phyloP scores from a whole-genome alignment of 2,329 filamentous ascomycete genomes.

The Teratosphaeria nubilosa region DNA sequence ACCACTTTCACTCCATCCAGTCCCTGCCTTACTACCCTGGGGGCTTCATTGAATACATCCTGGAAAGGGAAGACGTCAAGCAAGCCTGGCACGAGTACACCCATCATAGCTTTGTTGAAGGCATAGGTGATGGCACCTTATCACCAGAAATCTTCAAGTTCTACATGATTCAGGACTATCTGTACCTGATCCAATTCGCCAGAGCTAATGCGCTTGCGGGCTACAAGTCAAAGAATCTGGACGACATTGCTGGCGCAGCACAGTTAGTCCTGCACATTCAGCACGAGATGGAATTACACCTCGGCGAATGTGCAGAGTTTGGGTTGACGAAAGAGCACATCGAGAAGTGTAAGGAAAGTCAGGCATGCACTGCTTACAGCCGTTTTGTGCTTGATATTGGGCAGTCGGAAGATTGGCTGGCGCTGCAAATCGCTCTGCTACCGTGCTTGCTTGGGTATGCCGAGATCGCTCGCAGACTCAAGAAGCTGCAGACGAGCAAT shows the following conservation, averaged over 20 bases:
- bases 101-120: constrained; percentile 71
- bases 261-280: constrained; percentile 67
- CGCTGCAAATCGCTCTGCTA: constrained; percentile 71
- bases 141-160: constrained; percentile 70
- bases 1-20: constrained; percentile 67
- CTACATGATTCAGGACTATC: constrained; percentile 84
- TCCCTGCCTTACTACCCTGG: constrained; percentile 61
- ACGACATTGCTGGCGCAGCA: constrained; percentile 60
- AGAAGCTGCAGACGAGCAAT: constrained; percentile 48
- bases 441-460: constrained; percentile 88
- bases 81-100: constrained; percentile 65
- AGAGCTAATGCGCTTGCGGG: constrained; percentile 74
- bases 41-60: constrained; percentile 72
- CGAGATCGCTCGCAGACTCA: constrained; percentile 62
- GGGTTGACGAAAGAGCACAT: constrained; percentile 67
- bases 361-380: constrained; percentile 71
- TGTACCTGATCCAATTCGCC: constrained; percentile 85
- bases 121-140: constrained; percentile 64
- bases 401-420: constrained; percentile 77
- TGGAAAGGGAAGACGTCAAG: constrained; percentile 65
- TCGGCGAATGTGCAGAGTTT: constrained; percentile 72
- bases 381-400: constrained; percentile 79
- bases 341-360: constrained; percentile 60
- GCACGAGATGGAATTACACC: constrained; percentile 69
- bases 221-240: constrained; percentile 69